A percentile compares a stretch with the other conserved stretches of the same genome.
These are phyloP conservation scores for Ascocoryne sarcoides DNA, from an alignment of 2,329 filamentous ascomycete genomes.

Conservation along the genomic window DNA sequence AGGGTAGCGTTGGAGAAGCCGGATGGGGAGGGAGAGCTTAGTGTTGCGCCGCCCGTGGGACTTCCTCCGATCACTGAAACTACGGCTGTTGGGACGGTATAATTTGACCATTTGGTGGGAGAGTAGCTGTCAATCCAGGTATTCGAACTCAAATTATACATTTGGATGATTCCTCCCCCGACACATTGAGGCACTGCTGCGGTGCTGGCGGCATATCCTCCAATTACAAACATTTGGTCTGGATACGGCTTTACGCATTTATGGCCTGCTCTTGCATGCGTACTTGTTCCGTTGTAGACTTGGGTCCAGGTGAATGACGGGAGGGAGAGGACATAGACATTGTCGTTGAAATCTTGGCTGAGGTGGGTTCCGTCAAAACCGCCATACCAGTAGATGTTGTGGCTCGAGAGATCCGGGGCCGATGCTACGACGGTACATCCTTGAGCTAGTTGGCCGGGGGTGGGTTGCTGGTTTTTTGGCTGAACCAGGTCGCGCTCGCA, in stretches of 20 bases:
- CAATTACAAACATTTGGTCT: constrained; percentile 61
- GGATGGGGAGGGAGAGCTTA: constrained; percentile 51
- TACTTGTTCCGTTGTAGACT: constrained; percentile 43
- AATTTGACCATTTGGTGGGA: constrained; percentile 52
- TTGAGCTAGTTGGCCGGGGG: constrained; percentile 58
- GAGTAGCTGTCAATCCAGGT: constrained; percentile 65
- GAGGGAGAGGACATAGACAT: constrained; percentile 66
- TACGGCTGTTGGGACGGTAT: constrained; percentile 55
- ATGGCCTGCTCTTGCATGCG: constrained; percentile 54
- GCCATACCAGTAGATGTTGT: constrained; percentile 72
- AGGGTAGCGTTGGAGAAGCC: constrained; percentile 45
- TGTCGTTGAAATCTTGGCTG: constrained; percentile 48
- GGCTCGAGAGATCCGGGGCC: constrained; percentile 62
- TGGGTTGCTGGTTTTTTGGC: constrained; percentile 58
- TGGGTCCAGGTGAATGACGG: constrained; percentile 66
- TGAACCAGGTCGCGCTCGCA: constrained; percentile 59
- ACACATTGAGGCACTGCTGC: constrained; percentile 36
- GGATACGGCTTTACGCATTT: constrained; percentile 62
- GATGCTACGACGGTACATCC: constrained; percentile 62
- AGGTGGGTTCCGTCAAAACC: constrained; percentile 52
- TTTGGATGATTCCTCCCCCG: constrained; percentile 43
- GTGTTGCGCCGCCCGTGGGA: constrained; percentile 51
- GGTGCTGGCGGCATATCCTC: constrained; percentile 45
- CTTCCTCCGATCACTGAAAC: constrained; percentile 52
- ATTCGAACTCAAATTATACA: constrained; percentile 65